Base-by-base conservation (phyloP, 2,329 filamentous ascomycete species). In the Phyllosticta ampelicida region DNA sequence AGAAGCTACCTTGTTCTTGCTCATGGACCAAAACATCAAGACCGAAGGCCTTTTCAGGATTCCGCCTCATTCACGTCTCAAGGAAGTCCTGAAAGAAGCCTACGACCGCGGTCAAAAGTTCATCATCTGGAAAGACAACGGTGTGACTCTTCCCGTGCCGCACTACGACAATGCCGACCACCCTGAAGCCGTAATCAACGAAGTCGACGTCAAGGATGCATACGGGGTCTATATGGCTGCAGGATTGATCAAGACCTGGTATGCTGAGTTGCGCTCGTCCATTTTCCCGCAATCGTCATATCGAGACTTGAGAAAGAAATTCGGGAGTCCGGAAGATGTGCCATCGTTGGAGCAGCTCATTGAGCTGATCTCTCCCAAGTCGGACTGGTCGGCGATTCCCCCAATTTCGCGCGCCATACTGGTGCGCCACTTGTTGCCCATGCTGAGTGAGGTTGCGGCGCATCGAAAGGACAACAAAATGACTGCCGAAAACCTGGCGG, bases 181-280 rank as follows among this genome's bases (percentile, higher is more conserved):
- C 52, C 70, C 73, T 48, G 66, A 71, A 21, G 73, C 74, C 19
- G 73, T 78, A 23, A 65, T 80, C 3, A 70, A 71, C 21, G 75
- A 79, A 59, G 66, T 79, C 5, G 74, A 77, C 29, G 68, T 72
- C 4, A 71, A 71, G 55, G 78, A 81, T 62, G 74, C 79, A 5
- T 82, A 80, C 64, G 75, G 77, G 1, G 77, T 80, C 1, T 78
- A 78, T 62, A 73, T 78, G 60, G 78, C 79, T 3, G 78, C 79
- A 9, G 77, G 74, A 6, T 63, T 82, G 51, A 77, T 81, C 68
- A 82, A 82, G 65, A 66, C 74, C 9, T 82, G 80, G 78, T 82
- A 82, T 61, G 70, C 78, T 23, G 75, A 77, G 48, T 68, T 82
- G 9, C 73, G 74, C 20, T 72, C 78, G 56, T 79, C 80, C 2